A percentile compares a stretch with the other conserved stretches of the same genome.
phyloP scores from a whole-genome alignment of 371 early-diverging fungal genomes.

The Mucor sp. region DNA sequence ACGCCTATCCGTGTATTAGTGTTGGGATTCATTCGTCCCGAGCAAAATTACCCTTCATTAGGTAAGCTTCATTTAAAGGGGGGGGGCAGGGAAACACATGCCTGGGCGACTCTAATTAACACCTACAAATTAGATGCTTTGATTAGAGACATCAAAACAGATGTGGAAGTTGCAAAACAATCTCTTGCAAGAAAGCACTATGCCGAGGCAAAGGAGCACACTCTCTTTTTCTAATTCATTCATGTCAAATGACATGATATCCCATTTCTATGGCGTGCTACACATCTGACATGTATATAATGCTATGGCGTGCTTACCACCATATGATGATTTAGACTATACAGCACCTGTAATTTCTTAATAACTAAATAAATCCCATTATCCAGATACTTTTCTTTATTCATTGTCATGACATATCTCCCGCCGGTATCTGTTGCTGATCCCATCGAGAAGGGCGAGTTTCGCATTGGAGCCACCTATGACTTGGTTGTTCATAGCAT shows the following conservation, averaged over 20 bases:
- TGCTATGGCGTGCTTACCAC: background rate
- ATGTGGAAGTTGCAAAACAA: conserved; percentile 80
- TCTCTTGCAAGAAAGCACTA: conserved; percentile 57
- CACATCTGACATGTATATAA: background rate
- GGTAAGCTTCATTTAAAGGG: conserved; percentile 48
- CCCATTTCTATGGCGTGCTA: conserved; percentile 2
- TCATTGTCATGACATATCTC: conserved; percentile 27
- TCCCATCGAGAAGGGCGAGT: background rate
- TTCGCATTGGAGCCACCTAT: background rate
- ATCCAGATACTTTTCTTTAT: conserved; percentile 18
- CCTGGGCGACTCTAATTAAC: too few species aligned
- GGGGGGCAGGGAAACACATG: too few species aligned
- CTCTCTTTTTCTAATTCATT: background rate
- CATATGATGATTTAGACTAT: conserved; percentile 23
- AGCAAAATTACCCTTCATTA: conserved; percentile 84
- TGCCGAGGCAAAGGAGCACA: conserved; percentile 15
- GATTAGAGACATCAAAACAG: conserved; percentile 89
- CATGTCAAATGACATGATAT: conserved; percentile 21
- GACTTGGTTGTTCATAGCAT: background rate
- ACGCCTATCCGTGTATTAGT: conserved; percentile 80
- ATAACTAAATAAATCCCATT: conserved; percentile 14
- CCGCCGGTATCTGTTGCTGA: background rate
- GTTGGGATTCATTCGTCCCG: conserved; percentile 88
- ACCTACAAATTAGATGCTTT: conserved; percentile 70
- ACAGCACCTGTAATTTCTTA: conserved; percentile 17